Evolutionary conservation across 2,329 filamentous ascomycete species (phyloP), one percentile per base, ranked within the genome.

Genomic region (Polychaeton citri): DNA sequence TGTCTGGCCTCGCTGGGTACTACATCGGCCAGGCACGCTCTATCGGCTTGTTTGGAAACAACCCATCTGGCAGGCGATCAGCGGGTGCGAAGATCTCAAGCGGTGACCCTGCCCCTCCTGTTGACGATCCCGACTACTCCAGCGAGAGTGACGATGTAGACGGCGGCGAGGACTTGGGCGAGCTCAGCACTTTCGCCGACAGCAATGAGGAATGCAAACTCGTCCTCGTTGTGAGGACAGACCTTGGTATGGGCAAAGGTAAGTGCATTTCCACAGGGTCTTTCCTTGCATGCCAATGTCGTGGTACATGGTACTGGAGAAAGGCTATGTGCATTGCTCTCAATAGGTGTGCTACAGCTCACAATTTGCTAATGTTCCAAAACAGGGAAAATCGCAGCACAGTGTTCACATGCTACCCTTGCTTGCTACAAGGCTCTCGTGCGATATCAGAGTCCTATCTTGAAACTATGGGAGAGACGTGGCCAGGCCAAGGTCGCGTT

Each of bases 161-260:
- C 31, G 52, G 55, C 30, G 45, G 44, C 31, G 49, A 64, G 57
- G 43, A 61, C 55, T 42, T 64, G 64, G 52, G 61, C 62, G 50
- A 64, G 59, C 52, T 53, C 42, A 56, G 53, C 30, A 54, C 59
- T 6, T 76, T 72, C 41, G 57, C 55, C 9, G 58, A 49, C 15
- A 65, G 59, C 32, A 69, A 65, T 17, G 87, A 95, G 60, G 87
- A 95, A 59, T 94, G 88, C 66, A 96, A 96, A 64, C 68, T 96
- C 39, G 84, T 95, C 10, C 66, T 98, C 21, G 84, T 94, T 3
- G 88, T 96, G 37, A 68, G 90, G 54, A 94, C 85, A 13, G 90
- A 98, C 63, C 62, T 98, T 51, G 88, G 88, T 50, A 98, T 98
- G 90, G 90, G 82, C 7, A 96, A 94, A 65, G 88, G 88, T 90